A percentile compares a stretch with the other conserved stretches of the same genome.
These are phyloP conservation scores for Claviceps purpurea DNA, from an alignment of 2,329 filamentous ascomycete species.

Conservation along the genomic window DNA sequence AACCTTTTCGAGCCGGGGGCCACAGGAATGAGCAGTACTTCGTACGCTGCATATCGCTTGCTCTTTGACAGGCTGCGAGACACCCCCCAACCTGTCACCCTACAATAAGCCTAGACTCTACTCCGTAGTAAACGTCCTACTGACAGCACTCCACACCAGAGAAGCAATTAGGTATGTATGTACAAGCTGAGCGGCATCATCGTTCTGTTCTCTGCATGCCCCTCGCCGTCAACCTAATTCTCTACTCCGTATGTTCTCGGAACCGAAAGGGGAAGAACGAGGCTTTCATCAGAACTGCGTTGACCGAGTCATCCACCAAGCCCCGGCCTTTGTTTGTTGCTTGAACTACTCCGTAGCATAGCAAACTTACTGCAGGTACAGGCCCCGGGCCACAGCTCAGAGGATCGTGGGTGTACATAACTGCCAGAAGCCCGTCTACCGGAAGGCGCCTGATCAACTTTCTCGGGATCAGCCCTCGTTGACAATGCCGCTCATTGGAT, in stretches of 20 bases:
- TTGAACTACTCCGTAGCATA: neutral
- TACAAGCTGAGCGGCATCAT: neutral
- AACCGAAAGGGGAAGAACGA: neutral
- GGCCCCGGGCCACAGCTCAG: neutral
- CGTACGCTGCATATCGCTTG: neutral
- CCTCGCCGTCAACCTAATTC: neutral
- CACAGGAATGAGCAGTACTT: too few relatives aligned
- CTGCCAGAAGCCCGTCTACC: neutral
- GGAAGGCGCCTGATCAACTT: neutral
- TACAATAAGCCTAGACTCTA: too few relatives aligned
- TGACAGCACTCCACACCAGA: neutral
- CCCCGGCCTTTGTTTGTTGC: neutral
- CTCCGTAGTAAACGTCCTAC: neutral
- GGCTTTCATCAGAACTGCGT: neutral
- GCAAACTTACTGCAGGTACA: neutral
- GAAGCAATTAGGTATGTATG: neutral
- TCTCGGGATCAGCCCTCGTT: neutral
- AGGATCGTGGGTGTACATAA: neutral
- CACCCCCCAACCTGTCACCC: neutral
- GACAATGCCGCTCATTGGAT: neutral
- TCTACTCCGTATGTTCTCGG: too few relatives aligned
- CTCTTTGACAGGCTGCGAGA: neutral
- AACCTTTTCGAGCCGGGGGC: constrained; percentile 5
- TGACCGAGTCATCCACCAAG: neutral
- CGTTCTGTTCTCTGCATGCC: neutral